Evolutionary conservation across 805 yeast species (phyloP).

Genomic region (Wickerhamomyces canadensis): DNA sequence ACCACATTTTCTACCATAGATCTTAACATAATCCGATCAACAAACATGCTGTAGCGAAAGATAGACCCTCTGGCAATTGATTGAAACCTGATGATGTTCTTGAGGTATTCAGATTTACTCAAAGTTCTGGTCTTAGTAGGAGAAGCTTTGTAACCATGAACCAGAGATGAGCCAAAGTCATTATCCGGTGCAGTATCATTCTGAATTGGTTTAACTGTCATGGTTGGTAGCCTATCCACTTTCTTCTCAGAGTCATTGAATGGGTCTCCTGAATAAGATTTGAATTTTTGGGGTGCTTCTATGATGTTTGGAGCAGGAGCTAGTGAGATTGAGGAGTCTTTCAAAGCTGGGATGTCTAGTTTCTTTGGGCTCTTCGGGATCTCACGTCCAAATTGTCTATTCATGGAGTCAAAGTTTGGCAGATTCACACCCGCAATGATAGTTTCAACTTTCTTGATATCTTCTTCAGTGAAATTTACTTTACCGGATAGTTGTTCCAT

Average conservation of each 20-base stretch:
- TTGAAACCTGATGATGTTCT: constrained; percentile 49
- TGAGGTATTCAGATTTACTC: constrained; percentile 17
- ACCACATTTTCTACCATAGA: constrained; percentile 48
- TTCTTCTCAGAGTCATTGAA: background rate
- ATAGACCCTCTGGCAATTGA: constrained; percentile 66
- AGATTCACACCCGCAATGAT: constrained; percentile 61
- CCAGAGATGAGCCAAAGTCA: constrained; percentile 5
- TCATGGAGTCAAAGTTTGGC: constrained; percentile 69
- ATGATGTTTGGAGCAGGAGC: constrained; percentile 1
- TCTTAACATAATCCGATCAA: constrained; percentile 54
- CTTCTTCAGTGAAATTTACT: constrained; percentile 60
- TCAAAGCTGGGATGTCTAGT: constrained; percentile 15
- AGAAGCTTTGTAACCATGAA: constrained; percentile 15
- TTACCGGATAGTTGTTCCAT: constrained; percentile 60
- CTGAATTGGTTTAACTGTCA: background rate
- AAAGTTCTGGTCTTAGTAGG: constrained; percentile 17
- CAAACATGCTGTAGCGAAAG: constrained; percentile 57
- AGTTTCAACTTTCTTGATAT: constrained; percentile 59
- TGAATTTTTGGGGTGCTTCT: too few relatives aligned
- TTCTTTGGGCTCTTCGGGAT: constrained; percentile 14
- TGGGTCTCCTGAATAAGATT: too few relatives aligned
- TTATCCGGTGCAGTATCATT: constrained; percentile 1
- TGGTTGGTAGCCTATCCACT: background rate
- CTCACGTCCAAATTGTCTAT: constrained; percentile 33
- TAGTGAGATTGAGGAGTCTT: constrained; percentile 3